Percentiles rank a stretch among this genome's conserved stretches.
Evolutionary conservation across 768 basidiomycete genomes (phyloP).

Genomic region (Tylopilus sp.): DNA sequence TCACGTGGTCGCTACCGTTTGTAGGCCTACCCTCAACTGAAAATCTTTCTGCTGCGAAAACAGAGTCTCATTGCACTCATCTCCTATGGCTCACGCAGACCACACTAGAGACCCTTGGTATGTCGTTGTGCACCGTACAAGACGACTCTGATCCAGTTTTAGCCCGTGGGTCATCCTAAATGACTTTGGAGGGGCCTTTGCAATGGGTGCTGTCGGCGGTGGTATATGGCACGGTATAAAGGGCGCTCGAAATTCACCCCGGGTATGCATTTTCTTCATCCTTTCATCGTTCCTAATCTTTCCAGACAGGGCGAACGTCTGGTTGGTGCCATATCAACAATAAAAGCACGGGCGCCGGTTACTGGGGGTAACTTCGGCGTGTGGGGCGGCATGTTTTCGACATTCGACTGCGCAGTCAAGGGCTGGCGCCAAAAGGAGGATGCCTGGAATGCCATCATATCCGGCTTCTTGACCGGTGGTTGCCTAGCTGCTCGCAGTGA

Average conservation of each 20-base stretch:
- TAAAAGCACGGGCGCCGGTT: constrained; percentile 97
- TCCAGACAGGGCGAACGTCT: constrained; percentile 82
- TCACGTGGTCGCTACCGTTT: constrained; percentile 24
- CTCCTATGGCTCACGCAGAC: constrained; percentile 80
- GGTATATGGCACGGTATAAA: constrained; percentile 99
- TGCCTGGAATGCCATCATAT: constrained; percentile 98
- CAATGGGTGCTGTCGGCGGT: constrained; percentile 97
- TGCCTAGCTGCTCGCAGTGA: constrained; percentile 90
- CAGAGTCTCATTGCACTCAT: background rate
- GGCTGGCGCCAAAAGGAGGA: constrained; percentile 96
- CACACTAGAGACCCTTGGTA: constrained; percentile 94
- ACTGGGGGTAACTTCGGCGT: constrained; percentile 96
- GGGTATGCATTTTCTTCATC: constrained; percentile 48
- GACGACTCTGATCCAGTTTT: constrained; percentile 8
- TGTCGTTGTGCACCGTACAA: constrained; percentile 10
- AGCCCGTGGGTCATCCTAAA: constrained; percentile 99
- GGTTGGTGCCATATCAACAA: constrained; percentile 89
- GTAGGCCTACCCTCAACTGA: constrained; percentile 31
- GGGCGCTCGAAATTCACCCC: constrained; percentile 93
- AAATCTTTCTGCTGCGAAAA: constrained; percentile 12
- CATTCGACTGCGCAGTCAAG: constrained; percentile 98
- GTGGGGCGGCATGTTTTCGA: constrained; percentile 98
- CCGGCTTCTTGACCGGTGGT: constrained; percentile 98
- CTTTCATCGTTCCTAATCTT: background rate
- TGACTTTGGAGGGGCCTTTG: constrained; percentile 96